Base-by-base conservation (phyloP, 2,329 filamentous ascomycete species). In the Magnaporthales sp. region DNA sequence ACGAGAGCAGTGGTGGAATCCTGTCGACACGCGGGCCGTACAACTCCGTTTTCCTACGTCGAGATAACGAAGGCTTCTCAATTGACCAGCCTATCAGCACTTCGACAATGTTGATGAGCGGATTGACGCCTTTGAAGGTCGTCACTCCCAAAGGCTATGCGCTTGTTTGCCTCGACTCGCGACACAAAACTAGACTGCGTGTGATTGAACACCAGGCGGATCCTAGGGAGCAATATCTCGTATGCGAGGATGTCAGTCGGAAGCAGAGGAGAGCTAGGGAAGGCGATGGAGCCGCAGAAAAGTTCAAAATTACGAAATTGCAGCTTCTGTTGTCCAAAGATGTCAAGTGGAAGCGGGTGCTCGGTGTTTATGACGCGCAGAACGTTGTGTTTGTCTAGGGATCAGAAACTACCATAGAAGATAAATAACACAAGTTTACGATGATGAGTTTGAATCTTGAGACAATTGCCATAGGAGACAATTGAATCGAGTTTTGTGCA, bases 1-100 rank as follows among this genome's bases (percentile, higher is more conserved):
- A 63, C 11, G 68, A 72, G 29, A 71, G 73, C 26, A 27, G 66
- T 4, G 62, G 62, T 2, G 65, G 60, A 2, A 70, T 71, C 10
- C 64, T 75, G 19, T 38, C 54, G 9, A 72, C 71, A 2, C 24
- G 68, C 9, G 73, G 73, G 0, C 72, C 73, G 4, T 72, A 69
- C 69, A 73, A 73, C 64, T 54, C 69, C 0, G 63, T 73, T 4
- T 74, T 74, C 63, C 54, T 30, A 60, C 63, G 5, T 22, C 30
- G 13, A 5, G 24, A 56, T 8, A 63, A 66, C 3, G 67, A 67
- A 11, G 71, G 72, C 19, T 72, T 73, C 61, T 72, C 72, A 1
- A 74, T 74, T 62, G 71, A 74, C 65, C 60, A 26, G 22, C 70
- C 71, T 0, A 66, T 72, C 24, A 60, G 56, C 56, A 60, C 56